These are phyloP conservation scores for Emmonsiellopsis sp. DNA, from an alignment of 2,329 filamentous ascomycete genomes.

Conservation along the genomic window DNA sequence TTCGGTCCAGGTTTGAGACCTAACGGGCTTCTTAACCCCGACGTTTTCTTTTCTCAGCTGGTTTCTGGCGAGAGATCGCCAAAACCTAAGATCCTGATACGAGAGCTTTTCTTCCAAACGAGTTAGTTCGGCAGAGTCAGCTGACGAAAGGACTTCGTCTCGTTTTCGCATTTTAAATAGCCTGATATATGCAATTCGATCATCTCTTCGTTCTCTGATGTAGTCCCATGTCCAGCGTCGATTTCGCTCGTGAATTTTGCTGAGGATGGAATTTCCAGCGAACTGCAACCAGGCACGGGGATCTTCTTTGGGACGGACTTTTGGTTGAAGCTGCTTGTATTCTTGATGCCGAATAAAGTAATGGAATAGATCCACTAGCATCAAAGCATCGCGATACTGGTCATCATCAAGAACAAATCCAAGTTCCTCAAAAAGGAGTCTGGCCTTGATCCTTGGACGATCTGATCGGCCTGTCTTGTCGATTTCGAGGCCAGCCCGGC, in stretches of 20 bases:
- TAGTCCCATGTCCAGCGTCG: conserved; percentile 92
- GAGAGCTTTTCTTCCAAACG: conserved; percentile 75
- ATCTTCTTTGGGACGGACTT: conserved; percentile 74
- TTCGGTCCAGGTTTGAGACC: conserved; percentile 77
- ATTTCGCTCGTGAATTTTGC: conserved; percentile 92
- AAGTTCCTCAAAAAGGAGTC: conserved; percentile 90
- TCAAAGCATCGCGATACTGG: conserved; percentile 92
- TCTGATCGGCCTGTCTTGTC: conserved; percentile 81
- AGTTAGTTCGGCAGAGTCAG: conserved; percentile 64
- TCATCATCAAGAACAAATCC: conserved; percentile 95
- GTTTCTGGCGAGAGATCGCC: conserved; percentile 87
- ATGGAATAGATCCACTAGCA: conserved; percentile 98
- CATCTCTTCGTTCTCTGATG: conserved; percentile 84
- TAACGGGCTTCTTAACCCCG: conserved; percentile 56
- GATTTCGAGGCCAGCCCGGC: conserved; percentile 86
- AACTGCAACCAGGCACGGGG: conserved; percentile 88
- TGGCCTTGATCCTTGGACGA: conserved; percentile 78
- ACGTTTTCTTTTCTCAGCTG: conserved; percentile 93
- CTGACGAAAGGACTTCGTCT: conserved; percentile 55
- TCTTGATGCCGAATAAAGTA: conserved; percentile 97
- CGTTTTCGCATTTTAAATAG: conserved; percentile 92
- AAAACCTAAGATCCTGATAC: conserved; percentile 96
- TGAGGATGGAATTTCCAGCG: conserved; percentile 76
- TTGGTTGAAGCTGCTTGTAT: conserved; percentile 86
- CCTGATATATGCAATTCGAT: conserved; percentile 79